Base-by-base conservation (phyloP, 257 asterid genomes). In the Oldenlandia corymbosa region DNA sequence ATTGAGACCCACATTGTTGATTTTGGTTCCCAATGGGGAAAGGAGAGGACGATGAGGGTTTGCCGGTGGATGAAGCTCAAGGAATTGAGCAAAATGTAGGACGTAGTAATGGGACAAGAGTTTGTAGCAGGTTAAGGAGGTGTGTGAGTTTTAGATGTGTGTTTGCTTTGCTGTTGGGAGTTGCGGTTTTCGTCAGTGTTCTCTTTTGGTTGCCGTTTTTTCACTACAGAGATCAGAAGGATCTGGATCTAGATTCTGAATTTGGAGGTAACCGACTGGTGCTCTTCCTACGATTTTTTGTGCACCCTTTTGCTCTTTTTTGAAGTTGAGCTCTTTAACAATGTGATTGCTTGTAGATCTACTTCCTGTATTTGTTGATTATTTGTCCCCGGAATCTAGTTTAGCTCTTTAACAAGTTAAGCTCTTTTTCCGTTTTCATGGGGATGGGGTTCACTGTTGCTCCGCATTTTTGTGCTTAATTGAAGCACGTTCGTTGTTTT, bases 171-270 rank as follows among this genome's bases (percentile, higher is more conserved):
- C 45, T 87, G 26, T 77, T 90, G 67, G 85, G 95, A 54, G 70
- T 77, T 51, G 97, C 80, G 32, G 94, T 87, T 65, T 68, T 85
- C 37, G 70, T 85, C 26, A 83, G 94, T 69, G 91, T 94, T 76
- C 42, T 87, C 41, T 90, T 87, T 70, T 83, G 81, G 88, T 75
- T 87, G 78, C 97, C 97, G 49, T 62, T 83, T 72, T 83, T 85
- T 68, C 85, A 55, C 46, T 60, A 24, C 66, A 79, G 91, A 65
- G 78, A 79, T 79, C 79, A 47, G 20, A 74, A 71, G 79, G 88
- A 77, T 87, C 88, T 74, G 83, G 96, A 86, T 84, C 96, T 88
- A 75, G 86, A 84, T 28, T 83, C 73, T 48, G 58, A 75, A 65
- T 79, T 71, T 71, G 64, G 71, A 68, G 83, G 83, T 78, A 58